Base-by-base conservation (phyloP, 768 basidiomycete species). In the Pisolithus orientalis region DNA sequence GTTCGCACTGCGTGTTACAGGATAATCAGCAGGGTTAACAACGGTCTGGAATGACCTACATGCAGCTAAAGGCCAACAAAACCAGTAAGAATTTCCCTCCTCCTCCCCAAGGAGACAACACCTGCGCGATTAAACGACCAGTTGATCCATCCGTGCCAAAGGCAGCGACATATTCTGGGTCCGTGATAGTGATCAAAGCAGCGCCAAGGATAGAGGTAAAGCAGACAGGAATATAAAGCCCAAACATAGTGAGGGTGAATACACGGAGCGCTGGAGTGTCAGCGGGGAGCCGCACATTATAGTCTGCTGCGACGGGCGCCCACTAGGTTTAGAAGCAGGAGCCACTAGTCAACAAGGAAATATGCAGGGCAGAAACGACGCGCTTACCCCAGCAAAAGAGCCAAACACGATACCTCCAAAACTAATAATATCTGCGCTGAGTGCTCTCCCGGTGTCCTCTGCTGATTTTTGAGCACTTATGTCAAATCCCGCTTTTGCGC, bases 361-460 rank as follows among this genome's bases (percentile, higher is more conserved):
- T 8, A 25, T 31, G 40, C 13, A 25, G 5, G 21, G 11, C 14
- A 14, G 17, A 24, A 44, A 27, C 5, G 17, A 21, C 10, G 17
- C 11, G 63, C 66, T 48, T 16, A 74, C 72, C n/a, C 80, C 77
- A 9, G 72, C 65, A 38, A 73, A 67, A 0, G 71, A 70, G 1
- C 75, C 77, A 60, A 80, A 81, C 27, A 80, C 65, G 58, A 80
- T 75, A 2, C 73, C 75, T 27, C 79, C 77, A 49, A 78, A 82
- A 52, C 72, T 70, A 10, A 82, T 65, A n/a, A 80, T 63, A 51
- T 79, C 76, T 1, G 75, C 76, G 0, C 69, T 70, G 13, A 78
- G 68, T 8, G 68, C 65, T 38, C 68, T 62, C 17, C 80, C 80
- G 0, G 67, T 68, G 32, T 74, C 76, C 58, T 80, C 76, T 0